Conservation (phyloP, 345 rosid genomes). For the Linum trigynum region DNA sequence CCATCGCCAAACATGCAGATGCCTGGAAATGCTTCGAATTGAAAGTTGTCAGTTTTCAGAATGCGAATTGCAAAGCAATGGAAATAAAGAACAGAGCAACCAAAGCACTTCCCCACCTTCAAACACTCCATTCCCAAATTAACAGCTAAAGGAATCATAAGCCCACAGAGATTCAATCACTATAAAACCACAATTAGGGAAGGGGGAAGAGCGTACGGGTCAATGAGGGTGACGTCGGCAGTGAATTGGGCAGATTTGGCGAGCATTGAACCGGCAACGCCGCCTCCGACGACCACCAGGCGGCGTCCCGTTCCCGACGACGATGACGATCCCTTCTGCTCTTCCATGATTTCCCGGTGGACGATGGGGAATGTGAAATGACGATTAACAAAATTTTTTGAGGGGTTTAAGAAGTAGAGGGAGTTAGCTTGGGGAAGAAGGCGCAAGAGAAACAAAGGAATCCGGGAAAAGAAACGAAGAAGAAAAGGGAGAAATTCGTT, state of each 20-base stretch:
- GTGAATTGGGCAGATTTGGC: constrained; percentile 43
- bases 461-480: neutral
- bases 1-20: too few relatives aligned
- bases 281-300: constrained; percentile 56
- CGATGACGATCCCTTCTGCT: neutral
- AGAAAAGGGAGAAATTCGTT: neutral
- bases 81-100: too few relatives aligned
- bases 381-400: too few relatives aligned
- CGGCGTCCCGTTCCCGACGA: constrained; percentile 6
- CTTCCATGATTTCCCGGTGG: neutral
- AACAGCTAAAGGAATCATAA: too few relatives aligned
- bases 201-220: constrained; percentile 34
- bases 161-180: too few relatives aligned
- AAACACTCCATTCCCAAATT: too few relatives aligned
- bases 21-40: too few relatives aligned
- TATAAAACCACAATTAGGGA: too few relatives aligned
- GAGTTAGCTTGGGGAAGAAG: neutral
- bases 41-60: too few relatives aligned
- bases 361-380: neutral
- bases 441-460: neutral
- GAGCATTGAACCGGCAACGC: constrained; percentile 48
- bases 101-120: too few relatives aligned
- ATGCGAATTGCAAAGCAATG: too few relatives aligned
- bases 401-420: too few relatives aligned
- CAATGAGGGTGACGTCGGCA: constrained; percentile 57